These are phyloP conservation scores for Allantophomopsis lycopodina DNA, from an alignment of 2,329 filamentous ascomycete species.

Conservation along the genomic window DNA sequence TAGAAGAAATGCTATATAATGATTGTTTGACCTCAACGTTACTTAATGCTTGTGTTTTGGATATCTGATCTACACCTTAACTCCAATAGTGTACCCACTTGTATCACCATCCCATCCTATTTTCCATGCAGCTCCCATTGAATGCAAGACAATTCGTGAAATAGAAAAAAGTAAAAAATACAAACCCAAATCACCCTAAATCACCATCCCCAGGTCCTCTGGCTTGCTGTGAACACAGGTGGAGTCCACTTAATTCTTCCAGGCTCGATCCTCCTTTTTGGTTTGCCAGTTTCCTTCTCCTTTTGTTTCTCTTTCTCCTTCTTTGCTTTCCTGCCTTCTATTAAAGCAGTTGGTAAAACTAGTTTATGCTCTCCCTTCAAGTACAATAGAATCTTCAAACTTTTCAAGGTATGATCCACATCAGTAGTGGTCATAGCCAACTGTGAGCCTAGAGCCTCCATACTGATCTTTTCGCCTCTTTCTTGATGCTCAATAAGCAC, in stretches of 20 bases:
- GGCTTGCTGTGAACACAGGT: slow-evolving; percentile 81
- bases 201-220: slow-evolving; percentile 91
- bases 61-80: too few species aligned
- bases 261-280: slow-evolving; percentile 63
- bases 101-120: too few species aligned
- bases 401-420: slow-evolving; percentile 87
- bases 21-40: too few species aligned
- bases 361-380: slow-evolving; percentile 96
- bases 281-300: slow-evolving; percentile 70
- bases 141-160: too few species aligned
- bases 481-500: slow-evolving; percentile 63
- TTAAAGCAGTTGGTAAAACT: slow-evolving; percentile 72
- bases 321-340: slow-evolving; percentile 42
- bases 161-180: too few species aligned
- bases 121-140: too few species aligned
- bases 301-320: slow-evolving; percentile 36
- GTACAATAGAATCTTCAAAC: slow-evolving; percentile 89
- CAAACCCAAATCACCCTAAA: neutral
- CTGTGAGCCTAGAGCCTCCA: slow-evolving; percentile 66
- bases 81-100: too few species aligned
- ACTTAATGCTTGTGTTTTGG: too few species aligned
- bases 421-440: slow-evolving; percentile 96
- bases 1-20: too few species aligned
- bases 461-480: slow-evolving; percentile 59
- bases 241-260: slow-evolving; percentile 85